Percentiles rank a stretch among this genome's conserved stretches.
Conservation (phyloP, 805 yeast genomes). For the Wickerhamiella musiphila region DNA sequence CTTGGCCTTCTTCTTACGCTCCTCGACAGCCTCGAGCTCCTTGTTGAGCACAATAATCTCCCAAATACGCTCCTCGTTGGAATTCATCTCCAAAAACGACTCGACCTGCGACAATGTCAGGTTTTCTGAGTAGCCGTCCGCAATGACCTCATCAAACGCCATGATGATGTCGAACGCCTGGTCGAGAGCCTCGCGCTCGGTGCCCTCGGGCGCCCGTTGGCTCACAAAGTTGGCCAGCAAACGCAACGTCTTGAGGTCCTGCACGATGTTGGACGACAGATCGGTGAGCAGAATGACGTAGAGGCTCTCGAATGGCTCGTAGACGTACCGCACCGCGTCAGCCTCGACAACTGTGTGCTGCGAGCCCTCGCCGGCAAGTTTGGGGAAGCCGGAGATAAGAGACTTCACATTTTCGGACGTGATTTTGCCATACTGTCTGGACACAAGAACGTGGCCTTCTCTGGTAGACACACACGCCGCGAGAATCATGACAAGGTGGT, state of each 20-base stretch:
- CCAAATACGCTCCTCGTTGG: slow-evolving; percentile 96
- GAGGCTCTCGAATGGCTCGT: slow-evolving; percentile 88
- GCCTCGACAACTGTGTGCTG: slow-evolving; percentile 93
- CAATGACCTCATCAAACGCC: slow-evolving; percentile 88
- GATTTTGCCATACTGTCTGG: slow-evolving; percentile 81
- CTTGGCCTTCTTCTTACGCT: slow-evolving; percentile 87
- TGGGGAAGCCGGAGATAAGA: slow-evolving; percentile 69
- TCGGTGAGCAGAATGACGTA: slow-evolving; percentile 84
- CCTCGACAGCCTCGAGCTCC: slow-evolving; percentile 92
- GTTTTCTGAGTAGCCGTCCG: slow-evolving; percentile 80
- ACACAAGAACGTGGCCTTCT: slow-evolving; percentile 78
- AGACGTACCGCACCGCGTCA: slow-evolving; percentile 79
- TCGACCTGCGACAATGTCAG: slow-evolving; percentile 64
- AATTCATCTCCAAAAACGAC: slow-evolving; percentile 90
- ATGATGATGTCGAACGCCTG: slow-evolving; percentile 76
- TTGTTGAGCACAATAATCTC: slow-evolving; percentile 94
- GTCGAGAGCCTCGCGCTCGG: slow-evolving; percentile 61
- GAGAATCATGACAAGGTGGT: slow-evolving; percentile 23
- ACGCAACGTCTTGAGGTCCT: slow-evolving; percentile 84
- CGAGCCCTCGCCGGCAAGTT: slow-evolving; percentile 48
- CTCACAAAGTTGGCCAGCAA: slow-evolving; percentile 70
- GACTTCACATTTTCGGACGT: slow-evolving; percentile 74
- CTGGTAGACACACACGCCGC: slow-evolving; percentile 93
- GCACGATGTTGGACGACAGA: slow-evolving; percentile 76
- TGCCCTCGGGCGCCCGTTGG: slow-evolving; percentile 43